phyloP scores from a whole-genome alignment of 1,139 yeast species.

The Blastobotrys buckinghamii region DNA sequence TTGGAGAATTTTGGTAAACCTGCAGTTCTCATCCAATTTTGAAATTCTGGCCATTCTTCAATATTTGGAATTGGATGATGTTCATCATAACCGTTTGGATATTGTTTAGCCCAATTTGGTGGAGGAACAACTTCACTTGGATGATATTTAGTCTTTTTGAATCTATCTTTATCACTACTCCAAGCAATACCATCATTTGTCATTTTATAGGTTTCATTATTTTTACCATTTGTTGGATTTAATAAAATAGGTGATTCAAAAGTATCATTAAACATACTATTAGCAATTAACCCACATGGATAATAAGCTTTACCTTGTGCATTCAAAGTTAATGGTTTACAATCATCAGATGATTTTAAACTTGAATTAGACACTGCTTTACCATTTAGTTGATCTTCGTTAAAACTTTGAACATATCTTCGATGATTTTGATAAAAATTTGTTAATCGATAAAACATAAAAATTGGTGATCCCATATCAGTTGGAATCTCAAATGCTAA shows the following conservation, averaged over 20 bases:
- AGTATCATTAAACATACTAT: slow-evolving; percentile 87
- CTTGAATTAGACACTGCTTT: slow-evolving; percentile 47
- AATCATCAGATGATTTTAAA: slow-evolving; percentile 76
- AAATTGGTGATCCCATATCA: slow-evolving; percentile 69
- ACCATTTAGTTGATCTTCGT: slow-evolving; percentile 88
- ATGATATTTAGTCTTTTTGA: slow-evolving; percentile 70
- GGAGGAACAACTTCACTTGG: slow-evolving; percentile 83
- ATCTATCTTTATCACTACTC: slow-evolving; percentile 72
- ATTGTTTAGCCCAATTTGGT: slow-evolving; percentile 82
- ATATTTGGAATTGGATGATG: slow-evolving; percentile 73
- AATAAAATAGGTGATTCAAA: slow-evolving; percentile 48
- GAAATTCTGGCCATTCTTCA: slow-evolving; percentile 72
- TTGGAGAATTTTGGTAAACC: slow-evolving; percentile 84
- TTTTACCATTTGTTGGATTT: slow-evolving; percentile 33
- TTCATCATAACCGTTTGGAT: slow-evolving; percentile 85
- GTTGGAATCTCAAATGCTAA: slow-evolving; percentile 76
- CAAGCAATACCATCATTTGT: slow-evolving; percentile 76
- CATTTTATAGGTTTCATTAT: slow-evolving; percentile 48
- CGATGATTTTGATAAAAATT: slow-evolving; percentile 92
- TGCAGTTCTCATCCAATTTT: slow-evolving; percentile 97
- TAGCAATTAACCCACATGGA: slow-evolving; percentile 96
- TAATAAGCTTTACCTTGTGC: slow-evolving; percentile 51
- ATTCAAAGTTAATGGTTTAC: slow-evolving; percentile 70
- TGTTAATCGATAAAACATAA: slow-evolving; percentile 71
- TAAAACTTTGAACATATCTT: slow-evolving; percentile 82